These are phyloP conservation scores for Magnaporthiopsis rhizophila DNA, from an alignment of 2,329 filamentous ascomycete species.

Conservation along the genomic window DNA sequence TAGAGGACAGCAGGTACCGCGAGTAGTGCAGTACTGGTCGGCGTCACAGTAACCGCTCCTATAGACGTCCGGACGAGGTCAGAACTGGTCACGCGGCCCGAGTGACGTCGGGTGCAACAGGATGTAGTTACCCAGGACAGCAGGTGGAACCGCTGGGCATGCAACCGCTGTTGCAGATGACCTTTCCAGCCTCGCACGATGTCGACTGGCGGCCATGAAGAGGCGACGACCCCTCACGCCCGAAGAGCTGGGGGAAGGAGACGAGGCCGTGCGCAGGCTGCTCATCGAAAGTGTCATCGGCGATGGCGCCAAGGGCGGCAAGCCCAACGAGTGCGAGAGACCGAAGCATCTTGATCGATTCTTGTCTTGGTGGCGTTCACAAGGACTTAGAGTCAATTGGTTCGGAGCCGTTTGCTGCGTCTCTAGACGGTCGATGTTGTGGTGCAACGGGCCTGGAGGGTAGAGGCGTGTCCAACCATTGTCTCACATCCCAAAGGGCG, in stretches of 20 bases:
- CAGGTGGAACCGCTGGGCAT: conserved; percentile 3
- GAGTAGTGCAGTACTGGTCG: conserved; percentile 5
- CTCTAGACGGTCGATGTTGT: neutral
- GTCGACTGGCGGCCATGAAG: conserved; percentile 1
- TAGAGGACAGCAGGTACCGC: conserved; percentile 2
- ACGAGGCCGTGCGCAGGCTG: neutral
- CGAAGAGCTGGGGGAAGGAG: neutral
- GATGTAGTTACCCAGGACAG: conserved; percentile 1
- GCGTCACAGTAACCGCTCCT: conserved; percentile 3
- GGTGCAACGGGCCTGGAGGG: neutral
- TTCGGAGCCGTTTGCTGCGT: neutral
- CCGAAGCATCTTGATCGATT: neutral
- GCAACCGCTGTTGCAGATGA: conserved; percentile 5
- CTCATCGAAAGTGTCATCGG: neutral
- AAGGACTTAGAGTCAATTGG: neutral
- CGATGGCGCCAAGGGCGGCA: neutral
- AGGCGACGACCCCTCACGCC: neutral
- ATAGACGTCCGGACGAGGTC: neutral
- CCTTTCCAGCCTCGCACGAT: conserved; percentile 1
- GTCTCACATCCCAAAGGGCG: neutral
- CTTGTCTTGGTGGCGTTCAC: neutral
- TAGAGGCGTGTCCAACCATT: neutral
- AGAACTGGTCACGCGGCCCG: neutral
- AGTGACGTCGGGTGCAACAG: neutral
- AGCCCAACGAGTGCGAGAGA: neutral